Conservation (phyloP, 2,329 filamentous ascomycete genomes). For the Aureobasidium subglaciale region DNA sequence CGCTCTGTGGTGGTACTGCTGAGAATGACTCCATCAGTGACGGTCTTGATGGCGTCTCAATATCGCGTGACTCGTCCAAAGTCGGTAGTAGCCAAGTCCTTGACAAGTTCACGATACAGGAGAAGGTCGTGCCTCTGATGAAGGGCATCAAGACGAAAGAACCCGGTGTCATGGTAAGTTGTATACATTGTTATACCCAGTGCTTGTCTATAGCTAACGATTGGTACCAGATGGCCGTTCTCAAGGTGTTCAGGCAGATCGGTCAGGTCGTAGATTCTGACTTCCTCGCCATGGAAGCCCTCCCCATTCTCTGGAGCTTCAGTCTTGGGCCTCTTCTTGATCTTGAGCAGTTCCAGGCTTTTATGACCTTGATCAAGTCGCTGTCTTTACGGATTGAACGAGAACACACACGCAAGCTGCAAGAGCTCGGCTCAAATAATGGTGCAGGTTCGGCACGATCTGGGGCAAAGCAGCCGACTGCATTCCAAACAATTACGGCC, state of each 20-base stretch:
- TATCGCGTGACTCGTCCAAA: constrained; percentile 46
- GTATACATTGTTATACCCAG: accelerated
- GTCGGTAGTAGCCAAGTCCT: constrained; percentile 59
- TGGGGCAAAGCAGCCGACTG: constrained; percentile 53
- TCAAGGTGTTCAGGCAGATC: constrained; percentile 78
- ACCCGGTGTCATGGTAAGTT: constrained; percentile 74
- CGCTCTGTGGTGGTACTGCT: constrained; percentile 72
- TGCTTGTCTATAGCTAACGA: not conserved
- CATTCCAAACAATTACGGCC: constrained; percentile 19
- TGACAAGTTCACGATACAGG: constrained; percentile 97
- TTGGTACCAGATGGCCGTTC: constrained; percentile 66
- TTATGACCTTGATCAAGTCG: constrained; percentile 80
- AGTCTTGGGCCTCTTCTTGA: constrained; percentile 83
- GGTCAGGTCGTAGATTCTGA: constrained; percentile 77
- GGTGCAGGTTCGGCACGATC: constrained; percentile 26
- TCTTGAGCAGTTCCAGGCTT: constrained; percentile 74
- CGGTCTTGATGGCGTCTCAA: constrained; percentile 64
- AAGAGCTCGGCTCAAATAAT: constrained; percentile 64
- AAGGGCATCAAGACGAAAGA: constrained; percentile 96
- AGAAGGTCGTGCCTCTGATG: constrained; percentile 87
- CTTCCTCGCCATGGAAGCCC: constrained; percentile 82
- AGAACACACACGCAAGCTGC: constrained; percentile 81
- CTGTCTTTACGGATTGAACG: constrained; percentile 75
- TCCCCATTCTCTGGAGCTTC: constrained; percentile 88
- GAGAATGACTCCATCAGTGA: constrained; percentile 48